Percentiles rank a stretch among this genome's conserved stretches.
Evolutionary conservation across 164 flowering plant genomes (phyloP).

Genomic region (Aristolochia contorta): DNA sequence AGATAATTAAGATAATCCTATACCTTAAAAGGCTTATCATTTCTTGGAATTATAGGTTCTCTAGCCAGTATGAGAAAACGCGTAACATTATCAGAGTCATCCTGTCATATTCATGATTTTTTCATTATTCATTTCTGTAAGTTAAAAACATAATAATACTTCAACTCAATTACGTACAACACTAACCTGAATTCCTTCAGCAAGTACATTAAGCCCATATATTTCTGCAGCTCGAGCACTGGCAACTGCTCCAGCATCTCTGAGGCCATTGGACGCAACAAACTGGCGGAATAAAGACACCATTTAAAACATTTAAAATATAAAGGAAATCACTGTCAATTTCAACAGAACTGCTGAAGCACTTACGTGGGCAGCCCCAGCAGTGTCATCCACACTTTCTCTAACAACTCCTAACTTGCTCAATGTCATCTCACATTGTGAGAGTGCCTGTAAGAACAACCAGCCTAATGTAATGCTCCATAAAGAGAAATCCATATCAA

Average conservation of each 20-base stretch:
- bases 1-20: neutral
- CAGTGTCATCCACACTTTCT: conserved; percentile 60
- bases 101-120: conserved; percentile 34
- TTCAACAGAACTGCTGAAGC: neutral
- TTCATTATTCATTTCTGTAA: no score
- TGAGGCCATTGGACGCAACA: conserved; percentile 30
- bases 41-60: conserved; percentile 81
- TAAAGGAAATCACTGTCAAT: neutral
- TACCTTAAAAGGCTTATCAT: conserved; percentile 34
- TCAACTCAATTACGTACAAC: neutral
- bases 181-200: conserved; percentile 39
- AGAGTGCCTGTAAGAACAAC: conserved; percentile 31
- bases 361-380: conserved; percentile 58
- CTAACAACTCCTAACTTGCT: conserved; percentile 52
- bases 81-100: conserved; percentile 61
- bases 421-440: conserved; percentile 64
- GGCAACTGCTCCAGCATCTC: conserved; percentile 54
- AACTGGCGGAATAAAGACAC: conserved; percentile 19
- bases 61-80: conserved; percentile 87
- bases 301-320: neutral
- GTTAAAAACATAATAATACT: no score
- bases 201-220: conserved; percentile 55
- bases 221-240: conserved; percentile 59
- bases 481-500: neutral
- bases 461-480: no score